Conservation (phyloP, 148 eudicot species). For the Mesembryanthemum crystallinum region DNA sequence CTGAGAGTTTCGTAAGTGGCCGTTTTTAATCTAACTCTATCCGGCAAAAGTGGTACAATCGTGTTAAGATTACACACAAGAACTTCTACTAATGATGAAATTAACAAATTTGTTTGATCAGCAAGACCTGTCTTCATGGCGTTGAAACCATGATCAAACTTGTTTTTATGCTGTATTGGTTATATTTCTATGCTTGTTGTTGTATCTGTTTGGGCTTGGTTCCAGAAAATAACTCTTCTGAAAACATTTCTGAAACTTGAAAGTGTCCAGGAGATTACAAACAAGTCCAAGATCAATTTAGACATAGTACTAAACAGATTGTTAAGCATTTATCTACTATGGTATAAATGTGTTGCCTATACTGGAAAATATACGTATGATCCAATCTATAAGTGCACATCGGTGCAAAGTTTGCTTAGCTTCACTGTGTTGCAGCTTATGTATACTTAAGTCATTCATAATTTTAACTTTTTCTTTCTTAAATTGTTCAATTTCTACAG, state of each 20-base stretch:
- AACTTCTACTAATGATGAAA: background rate
- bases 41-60: background rate
- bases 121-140: too few species aligned
- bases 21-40: background rate
- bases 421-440: background rate
- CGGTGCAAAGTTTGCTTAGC: background rate
- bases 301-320: too few species aligned
- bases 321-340: too few species aligned
- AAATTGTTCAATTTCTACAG: constrained; percentile 30
- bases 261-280: background rate
- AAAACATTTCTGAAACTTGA: too few species aligned
- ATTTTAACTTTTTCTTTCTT: background rate
- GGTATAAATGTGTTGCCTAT: too few species aligned
- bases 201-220: too few species aligned
- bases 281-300: background rate
- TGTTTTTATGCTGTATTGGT: too few species aligned
- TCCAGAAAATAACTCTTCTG: too few species aligned
- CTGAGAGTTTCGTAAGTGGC: background rate
- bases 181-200: too few species aligned
- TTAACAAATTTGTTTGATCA: too few species aligned
- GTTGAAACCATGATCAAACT: too few species aligned
- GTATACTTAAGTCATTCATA: background rate
- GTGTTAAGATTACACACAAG: background rate
- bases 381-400: background rate
- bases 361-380: too few species aligned